Percentiles rank a stretch among this genome's conserved stretches.
These are phyloP conservation scores for Hydnomerulius pinastri DNA, from an alignment of 768 basidiomycete species.

Conservation along the genomic window DNA sequence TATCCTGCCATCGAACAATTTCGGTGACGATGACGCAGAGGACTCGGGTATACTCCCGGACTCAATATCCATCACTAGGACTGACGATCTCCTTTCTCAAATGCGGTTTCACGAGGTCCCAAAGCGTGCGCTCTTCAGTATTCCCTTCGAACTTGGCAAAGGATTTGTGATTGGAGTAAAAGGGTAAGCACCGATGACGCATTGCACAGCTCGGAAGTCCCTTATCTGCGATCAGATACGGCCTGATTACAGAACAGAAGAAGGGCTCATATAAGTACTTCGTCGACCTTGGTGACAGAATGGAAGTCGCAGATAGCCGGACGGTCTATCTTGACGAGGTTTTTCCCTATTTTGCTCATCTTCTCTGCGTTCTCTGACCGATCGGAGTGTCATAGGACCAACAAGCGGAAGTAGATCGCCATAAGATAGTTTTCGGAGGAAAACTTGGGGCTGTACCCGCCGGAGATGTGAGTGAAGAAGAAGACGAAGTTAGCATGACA, in stretches of 20 bases:
- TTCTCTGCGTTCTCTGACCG: slow-evolving; percentile 2
- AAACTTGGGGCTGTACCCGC: slow-evolving; percentile 38
- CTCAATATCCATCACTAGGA: slow-evolving; percentile 73
- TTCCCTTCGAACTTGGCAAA: slow-evolving; percentile 78
- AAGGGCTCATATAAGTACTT: slow-evolving; percentile 85
- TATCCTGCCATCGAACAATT: slow-evolving; percentile 55
- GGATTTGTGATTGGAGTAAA: slow-evolving; percentile 79
- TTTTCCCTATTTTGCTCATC: not conserved
- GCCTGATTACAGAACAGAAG: slow-evolving; percentile 84
- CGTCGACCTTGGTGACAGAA: slow-evolving; percentile 70
- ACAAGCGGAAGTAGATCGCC: slow-evolving; percentile 28
- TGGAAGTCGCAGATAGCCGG: slow-evolving; percentile 72
- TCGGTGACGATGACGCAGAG: slow-evolving; percentile 48
- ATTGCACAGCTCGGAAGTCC: not conserved
- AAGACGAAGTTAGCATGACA: slow-evolving; percentile 40
- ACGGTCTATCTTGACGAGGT: slow-evolving; percentile 79
- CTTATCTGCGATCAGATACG: slow-evolving; percentile 59
- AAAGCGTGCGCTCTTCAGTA: slow-evolving; percentile 79
- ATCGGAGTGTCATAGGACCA: slow-evolving; percentile 21
- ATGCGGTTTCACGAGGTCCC: slow-evolving; percentile 82
- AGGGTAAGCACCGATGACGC: slow-evolving; percentile 50
- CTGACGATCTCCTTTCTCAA: slow-evolving; percentile 75
- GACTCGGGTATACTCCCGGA: slow-evolving; percentile 60
- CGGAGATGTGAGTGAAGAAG: slow-evolving; percentile 30
- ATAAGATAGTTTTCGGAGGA: slow-evolving; percentile 32